These are phyloP conservation scores for Colletotrichum tabaci DNA, from an alignment of 2,329 filamentous ascomycete species.

Conservation along the genomic window DNA sequence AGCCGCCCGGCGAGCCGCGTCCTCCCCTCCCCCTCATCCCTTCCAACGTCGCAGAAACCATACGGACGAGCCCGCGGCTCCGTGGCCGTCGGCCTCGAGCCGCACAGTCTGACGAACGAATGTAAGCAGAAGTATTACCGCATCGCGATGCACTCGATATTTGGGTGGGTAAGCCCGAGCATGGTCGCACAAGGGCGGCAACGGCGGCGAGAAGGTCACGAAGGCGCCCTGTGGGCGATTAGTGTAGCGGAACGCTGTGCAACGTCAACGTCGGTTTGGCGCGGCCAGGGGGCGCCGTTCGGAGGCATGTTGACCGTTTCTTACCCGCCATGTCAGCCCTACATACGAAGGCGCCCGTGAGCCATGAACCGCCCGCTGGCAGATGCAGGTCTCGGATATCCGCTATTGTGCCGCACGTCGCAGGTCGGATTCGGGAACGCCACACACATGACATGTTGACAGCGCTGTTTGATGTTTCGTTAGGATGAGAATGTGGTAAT, in stretches of 20 bases:
- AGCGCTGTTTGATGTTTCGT: too few relatives aligned
- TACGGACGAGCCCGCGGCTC: slow-evolving; percentile 6
- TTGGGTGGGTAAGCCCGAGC: background rate
- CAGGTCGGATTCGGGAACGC: slow-evolving; percentile 9
- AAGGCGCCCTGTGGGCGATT: background rate
- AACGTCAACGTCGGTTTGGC: slow-evolving; percentile 20
- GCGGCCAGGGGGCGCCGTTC: background rate
- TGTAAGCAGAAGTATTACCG: background rate
- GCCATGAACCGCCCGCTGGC: slow-evolving; percentile 6
- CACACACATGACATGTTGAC: too few relatives aligned
- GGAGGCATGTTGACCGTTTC: slow-evolving; percentile 18
- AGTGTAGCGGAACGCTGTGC: slow-evolving; percentile 14
- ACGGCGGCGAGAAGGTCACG: slow-evolving; percentile 8
- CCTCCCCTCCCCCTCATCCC: background rate
- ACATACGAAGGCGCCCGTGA: slow-evolving; percentile 3
- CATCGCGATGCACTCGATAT: too few relatives aligned
- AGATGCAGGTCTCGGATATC: background rate
- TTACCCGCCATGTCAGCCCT: slow-evolving; percentile 34
- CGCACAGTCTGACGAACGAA: slow-evolving; percentile 3
- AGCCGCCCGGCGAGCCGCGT: background rate
- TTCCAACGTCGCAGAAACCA: background rate
- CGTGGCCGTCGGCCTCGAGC: background rate
- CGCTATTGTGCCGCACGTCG: background rate
- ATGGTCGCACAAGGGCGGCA: slow-evolving; percentile 3
- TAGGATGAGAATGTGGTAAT: too few relatives aligned